A percentile compares a stretch with the other conserved stretches of the same genome.
phyloP scores from a whole-genome alignment of 1,139 yeast species.

The Geotrichum cucujoidarum region DNA sequence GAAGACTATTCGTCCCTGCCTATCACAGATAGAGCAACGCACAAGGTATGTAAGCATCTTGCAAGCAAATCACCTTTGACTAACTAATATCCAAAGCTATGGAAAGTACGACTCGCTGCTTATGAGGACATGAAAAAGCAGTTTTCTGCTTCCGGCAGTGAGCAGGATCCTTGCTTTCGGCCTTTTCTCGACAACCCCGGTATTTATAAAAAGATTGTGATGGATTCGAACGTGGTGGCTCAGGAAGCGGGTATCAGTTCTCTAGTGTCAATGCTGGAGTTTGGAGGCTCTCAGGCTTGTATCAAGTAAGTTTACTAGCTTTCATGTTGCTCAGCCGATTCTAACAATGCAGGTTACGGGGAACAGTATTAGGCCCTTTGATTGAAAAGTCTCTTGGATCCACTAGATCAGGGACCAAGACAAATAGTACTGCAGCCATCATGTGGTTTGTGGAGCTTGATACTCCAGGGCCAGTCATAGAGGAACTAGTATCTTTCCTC shows the following conservation, averaged over 20 bases:
- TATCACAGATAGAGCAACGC: constrained; percentile 58
- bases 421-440: constrained; percentile 58
- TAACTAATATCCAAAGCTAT: constrained; percentile 39
- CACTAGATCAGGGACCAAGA: constrained; percentile 69
- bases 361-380: constrained; percentile 51
- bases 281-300: constrained; percentile 49
- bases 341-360: constrained; percentile 32
- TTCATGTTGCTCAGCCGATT: not conserved
- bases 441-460: constrained; percentile 61
- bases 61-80: not conserved
- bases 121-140: constrained; percentile 59
- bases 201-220: constrained; percentile 50
- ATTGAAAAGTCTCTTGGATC: constrained; percentile 81
- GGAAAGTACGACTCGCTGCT: constrained; percentile 85
- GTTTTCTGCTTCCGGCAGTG: constrained; percentile 54
- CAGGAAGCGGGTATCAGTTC: constrained; percentile 75
- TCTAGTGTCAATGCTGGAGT: constrained; percentile 52
- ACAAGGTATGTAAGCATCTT: constrained; percentile 43
- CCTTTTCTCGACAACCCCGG: constrained; percentile 50
- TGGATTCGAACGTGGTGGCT: constrained; percentile 86
- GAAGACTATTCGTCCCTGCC: constrained; percentile 62
- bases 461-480: constrained; percentile 61
- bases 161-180: constrained; percentile 50
- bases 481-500: constrained; percentile 59
- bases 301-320: constrained; percentile 15